Conservation (phyloP, 164 flowering plant genomes). For the Nymphaea colorata region DNA sequence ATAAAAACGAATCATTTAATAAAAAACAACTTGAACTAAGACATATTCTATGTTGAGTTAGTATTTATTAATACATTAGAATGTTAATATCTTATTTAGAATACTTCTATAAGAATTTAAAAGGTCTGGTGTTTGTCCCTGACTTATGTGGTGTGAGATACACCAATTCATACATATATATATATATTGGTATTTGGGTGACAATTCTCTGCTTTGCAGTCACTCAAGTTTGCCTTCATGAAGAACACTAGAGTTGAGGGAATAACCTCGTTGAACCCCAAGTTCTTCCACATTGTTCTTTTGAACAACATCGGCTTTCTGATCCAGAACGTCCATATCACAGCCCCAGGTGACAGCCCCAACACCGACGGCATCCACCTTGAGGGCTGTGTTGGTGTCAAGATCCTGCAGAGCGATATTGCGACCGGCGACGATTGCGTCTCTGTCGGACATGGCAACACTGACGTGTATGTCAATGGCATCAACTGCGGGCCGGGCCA, state of each 20-base stretch:
- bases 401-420: conserved; percentile 21
- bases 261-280: conserved; percentile 49
- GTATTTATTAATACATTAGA: no score
- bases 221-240: conserved; percentile 38
- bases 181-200: no score
- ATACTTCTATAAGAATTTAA: not conserved
- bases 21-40: no score
- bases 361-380: conserved; percentile 77
- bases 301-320: conserved; percentile 33
- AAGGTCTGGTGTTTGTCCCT: not conserved
- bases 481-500: conserved; percentile 69
- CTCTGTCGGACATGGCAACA: conserved; percentile 55
- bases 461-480: conserved; percentile 27
- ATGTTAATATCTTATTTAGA: no score
- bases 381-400: conserved; percentile 27
- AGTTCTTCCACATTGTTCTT: conserved; percentile 52
- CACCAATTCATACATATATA: no score
- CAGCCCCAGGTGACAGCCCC: conserved; percentile 52
- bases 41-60: no score
- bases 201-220: conserved; percentile 19
- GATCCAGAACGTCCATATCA: conserved; percentile 26
- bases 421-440: conserved; percentile 69
- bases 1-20: no score
- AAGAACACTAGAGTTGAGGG: conserved; percentile 26
- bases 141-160: not conserved